Percentiles rank a stretch among this genome's conserved stretches.
These are phyloP conservation scores for Cytospora leucostoma DNA, from an alignment of 2,329 filamentous ascomycete genomes.

Conservation along the genomic window DNA sequence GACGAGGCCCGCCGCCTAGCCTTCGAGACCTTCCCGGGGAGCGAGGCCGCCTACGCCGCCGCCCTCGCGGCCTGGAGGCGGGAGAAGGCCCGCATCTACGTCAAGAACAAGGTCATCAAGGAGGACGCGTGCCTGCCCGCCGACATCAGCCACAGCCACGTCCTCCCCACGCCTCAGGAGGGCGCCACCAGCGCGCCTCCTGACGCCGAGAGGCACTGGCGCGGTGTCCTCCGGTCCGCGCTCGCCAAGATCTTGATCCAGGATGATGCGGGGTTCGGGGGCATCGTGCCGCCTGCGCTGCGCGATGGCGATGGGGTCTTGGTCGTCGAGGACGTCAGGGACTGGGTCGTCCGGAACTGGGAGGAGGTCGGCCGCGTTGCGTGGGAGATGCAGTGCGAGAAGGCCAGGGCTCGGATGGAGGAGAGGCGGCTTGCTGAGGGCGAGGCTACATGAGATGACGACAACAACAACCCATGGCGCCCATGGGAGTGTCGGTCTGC, in stretches of 20 bases:
- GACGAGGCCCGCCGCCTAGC: slow-evolving; percentile 54
- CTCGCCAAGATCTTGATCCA: slow-evolving; percentile 54
- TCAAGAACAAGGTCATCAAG: slow-evolving; percentile 27
- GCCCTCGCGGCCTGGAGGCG: slow-evolving; percentile 45
- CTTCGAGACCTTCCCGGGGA: slow-evolving; percentile 50
- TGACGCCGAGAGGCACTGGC: slow-evolving; percentile 34
- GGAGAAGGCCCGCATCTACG: slow-evolving; percentile 37
- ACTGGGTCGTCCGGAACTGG: slow-evolving; percentile 46
- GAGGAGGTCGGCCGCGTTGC: slow-evolving; percentile 36
- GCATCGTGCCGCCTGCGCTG: slow-evolving; percentile 32
- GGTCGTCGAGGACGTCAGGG: slow-evolving; percentile 42
- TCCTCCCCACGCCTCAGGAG: slow-evolving; percentile 35
- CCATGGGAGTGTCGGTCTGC: too few relatives aligned
- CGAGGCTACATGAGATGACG: not conserved
- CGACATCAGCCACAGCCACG: slow-evolving; percentile 53
- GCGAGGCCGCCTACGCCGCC: slow-evolving; percentile 46
- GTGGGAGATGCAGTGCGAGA: slow-evolving; percentile 29
- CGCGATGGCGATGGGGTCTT: slow-evolving; percentile 46
- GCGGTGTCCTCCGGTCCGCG: slow-evolving; percentile 42
- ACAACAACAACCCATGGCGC: not conserved
- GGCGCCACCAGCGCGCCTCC: slow-evolving; percentile 16
- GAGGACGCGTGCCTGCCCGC: slow-evolving; percentile 42
- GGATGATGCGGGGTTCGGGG: slow-evolving; percentile 43
- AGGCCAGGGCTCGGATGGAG: slow-evolving; percentile 24
- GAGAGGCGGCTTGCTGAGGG: slow-evolving; percentile 1